Evolutionary conservation across 2,329 filamentous ascomycete genomes (phyloP).

Genomic region (Ambrosiella xylebori): DNA sequence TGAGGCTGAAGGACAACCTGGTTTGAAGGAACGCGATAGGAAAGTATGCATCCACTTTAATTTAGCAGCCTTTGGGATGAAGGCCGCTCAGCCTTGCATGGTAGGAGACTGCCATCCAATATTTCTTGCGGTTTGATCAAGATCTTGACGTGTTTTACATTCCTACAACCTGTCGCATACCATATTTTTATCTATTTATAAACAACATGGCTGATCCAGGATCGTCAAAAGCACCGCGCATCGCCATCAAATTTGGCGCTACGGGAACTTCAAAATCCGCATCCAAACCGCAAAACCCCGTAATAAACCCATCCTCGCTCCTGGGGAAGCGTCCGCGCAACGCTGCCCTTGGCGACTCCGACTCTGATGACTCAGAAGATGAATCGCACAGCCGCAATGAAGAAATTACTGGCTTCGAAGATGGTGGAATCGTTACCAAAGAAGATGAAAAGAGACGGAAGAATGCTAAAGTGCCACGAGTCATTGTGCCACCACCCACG

Average conservation of each 20-base stretch:
- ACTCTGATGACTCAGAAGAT: conserved; percentile 12
- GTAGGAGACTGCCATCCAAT: background rate
- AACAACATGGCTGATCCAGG: conserved; percentile 1
- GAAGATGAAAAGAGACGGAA: background rate
- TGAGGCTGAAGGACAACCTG: background rate
- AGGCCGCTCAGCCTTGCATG: conserved; percentile 1
- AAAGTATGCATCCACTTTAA: background rate
- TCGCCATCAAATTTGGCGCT: conserved; percentile 13
- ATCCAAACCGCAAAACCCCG: conserved; percentile 1
- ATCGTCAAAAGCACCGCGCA: conserved; percentile 12
- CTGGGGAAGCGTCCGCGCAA: conserved; percentile 14
- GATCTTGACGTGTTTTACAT: background rate
- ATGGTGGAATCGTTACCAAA: conserved; percentile 1
- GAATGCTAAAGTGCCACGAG: conserved; percentile 1
- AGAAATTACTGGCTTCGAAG: conserved; percentile 11
- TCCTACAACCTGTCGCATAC: background rate
- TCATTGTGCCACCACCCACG: conserved; percentile 12
- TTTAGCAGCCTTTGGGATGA: conserved; percentile 1
- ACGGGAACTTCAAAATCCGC: conserved; percentile 5
- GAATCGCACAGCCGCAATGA: conserved; percentile 8
- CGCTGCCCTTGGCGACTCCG: conserved; percentile 12
- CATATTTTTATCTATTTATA: background rate
- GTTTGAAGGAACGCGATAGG: background rate
- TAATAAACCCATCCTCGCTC: conserved; percentile 7
- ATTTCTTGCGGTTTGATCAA: background rate